These are phyloP conservation scores for Miamiensis avidus DNA, from an alignment of 169 alveolate species.

Conservation along the genomic window DNA sequence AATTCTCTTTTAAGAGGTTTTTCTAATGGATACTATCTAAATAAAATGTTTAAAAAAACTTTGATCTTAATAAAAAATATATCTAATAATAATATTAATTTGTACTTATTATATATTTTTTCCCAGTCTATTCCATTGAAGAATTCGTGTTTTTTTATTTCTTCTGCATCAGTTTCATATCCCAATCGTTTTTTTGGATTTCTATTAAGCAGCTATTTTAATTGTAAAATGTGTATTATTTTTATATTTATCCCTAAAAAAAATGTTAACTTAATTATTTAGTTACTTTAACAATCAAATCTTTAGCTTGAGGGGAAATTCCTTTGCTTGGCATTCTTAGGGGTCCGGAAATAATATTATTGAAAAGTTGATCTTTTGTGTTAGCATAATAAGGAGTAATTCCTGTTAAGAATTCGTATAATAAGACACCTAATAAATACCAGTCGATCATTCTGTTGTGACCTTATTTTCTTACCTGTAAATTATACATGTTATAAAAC, in stretches of 20 bases:
- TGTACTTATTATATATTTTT: constrained; percentile 52
- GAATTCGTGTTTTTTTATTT: constrained; percentile 78
- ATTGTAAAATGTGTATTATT: background rate
- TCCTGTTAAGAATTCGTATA: constrained; percentile 77
- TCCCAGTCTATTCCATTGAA: constrained; percentile 78
- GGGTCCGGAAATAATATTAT: constrained; percentile 61
- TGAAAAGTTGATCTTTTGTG: constrained; percentile 57
- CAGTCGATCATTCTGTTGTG: constrained; percentile 91
- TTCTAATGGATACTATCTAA: background rate
- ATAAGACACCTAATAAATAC: constrained; percentile 82
- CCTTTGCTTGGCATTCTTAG: constrained; percentile 57
- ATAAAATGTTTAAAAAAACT: too few relatives aligned
- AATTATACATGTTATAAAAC: background rate
- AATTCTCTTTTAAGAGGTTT: background rate
- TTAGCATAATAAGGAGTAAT: constrained; percentile 74
- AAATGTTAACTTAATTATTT: too few relatives aligned
- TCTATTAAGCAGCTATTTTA: constrained; percentile 37
- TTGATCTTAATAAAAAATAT: background rate
- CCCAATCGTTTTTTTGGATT: constrained; percentile 74
- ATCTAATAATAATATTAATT: background rate
- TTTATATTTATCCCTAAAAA: too few relatives aligned
- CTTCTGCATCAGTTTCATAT: constrained; percentile 59
- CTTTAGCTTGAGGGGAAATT: constrained; percentile 34
- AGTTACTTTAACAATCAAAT: constrained; percentile 1
- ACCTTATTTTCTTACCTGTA: constrained; percentile 57